Base-by-base conservation (phyloP, 164 flowering plant species). In the Aristolochia californica region DNA sequence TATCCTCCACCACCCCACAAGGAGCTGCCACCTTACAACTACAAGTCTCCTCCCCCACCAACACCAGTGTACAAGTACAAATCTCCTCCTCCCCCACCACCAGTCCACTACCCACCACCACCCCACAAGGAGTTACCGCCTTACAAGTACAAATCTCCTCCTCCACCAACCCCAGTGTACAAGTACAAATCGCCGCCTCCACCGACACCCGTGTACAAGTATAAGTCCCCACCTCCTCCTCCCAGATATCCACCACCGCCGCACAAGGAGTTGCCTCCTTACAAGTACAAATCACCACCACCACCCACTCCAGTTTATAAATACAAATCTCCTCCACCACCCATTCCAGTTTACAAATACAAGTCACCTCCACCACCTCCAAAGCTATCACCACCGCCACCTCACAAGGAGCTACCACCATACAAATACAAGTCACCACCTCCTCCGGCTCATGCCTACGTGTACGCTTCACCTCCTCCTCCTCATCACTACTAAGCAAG, bases 41-140 rank as follows among this genome's bases (percentile, higher is more conserved):
- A 67, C 66, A 52, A 62, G 53, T 57, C 70, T 3, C 70, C 66
- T 1, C 70, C 66, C 12, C 62, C 70, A 45, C 70, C 66, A 43
- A 43, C 56, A 4, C 57, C 57, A 2, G 53, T 45, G 12, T 60
- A 66, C 56, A 59, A 59, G 48, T 60, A 52, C 18, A 34, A 34
- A 12, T 34, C 40, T 3, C 40, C 40, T 2, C 40, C 40, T 34
- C 40, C n/a, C n/a, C n/a, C n/a, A n/a, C n/a, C 40, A 34, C 40
- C 40, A 8, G 10, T 7, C 40, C 7, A 7, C 1, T 34, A 28
- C 15, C 62, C 67, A 38, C 53, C 59, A 0, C 68, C 63, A 0
- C 51, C 53, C 1, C 52, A 58, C 27, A 50, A 20, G 27, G 43
- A 28, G 9, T 25, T 4, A 20, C 57, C 40, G 0, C 40, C 40